These are phyloP conservation scores for Cenchrus fungigraminus DNA, from an alignment of 176 grass and related monocot genomes.

Conservation along the genomic window DNA sequence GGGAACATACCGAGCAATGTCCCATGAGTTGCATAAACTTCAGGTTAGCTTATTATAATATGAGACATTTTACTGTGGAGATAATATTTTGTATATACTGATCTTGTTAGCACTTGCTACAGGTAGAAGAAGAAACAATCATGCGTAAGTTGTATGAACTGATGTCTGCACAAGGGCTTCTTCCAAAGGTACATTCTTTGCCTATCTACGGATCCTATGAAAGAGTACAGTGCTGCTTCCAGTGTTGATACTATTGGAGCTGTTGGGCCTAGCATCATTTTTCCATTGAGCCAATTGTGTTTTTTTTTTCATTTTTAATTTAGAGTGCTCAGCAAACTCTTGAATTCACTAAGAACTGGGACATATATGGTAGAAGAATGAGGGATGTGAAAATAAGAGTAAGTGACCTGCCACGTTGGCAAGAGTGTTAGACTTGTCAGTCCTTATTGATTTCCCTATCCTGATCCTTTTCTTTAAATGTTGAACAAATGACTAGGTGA, in stretches of 20 bases:
- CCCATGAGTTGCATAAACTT: conserved; percentile 74
- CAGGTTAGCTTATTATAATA: conserved; percentile 46
- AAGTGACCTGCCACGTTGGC: conserved; percentile 1
- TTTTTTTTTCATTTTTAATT: neutral
- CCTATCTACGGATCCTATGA: conserved; percentile 12
- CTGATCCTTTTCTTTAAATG: neutral
- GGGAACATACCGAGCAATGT: conserved; percentile 70
- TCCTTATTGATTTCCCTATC: neutral
- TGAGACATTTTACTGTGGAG: neutral
- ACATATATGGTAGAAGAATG: neutral
- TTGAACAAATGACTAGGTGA: conserved; percentile 4
- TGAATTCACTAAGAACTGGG: conserved; percentile 9
- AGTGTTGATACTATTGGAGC: neutral
- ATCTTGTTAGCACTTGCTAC: conserved; percentile 33
- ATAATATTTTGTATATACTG: conserved; percentile 35
- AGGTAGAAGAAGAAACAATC: conserved; percentile 92
- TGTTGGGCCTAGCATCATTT: conserved; percentile 20
- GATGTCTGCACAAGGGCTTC: conserved; percentile 68
- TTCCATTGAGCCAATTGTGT: neutral
- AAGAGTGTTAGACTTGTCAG: neutral
- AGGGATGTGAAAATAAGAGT: neutral
- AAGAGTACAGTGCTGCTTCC: neutral
- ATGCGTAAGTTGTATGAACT: conserved; percentile 79
- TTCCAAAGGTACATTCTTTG: conserved; percentile 64
- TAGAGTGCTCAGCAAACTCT: neutral